Evolutionary conservation across 495 filamentous ascomycete genomes (phyloP).

Genomic region (Ramalina intermedia): DNA sequence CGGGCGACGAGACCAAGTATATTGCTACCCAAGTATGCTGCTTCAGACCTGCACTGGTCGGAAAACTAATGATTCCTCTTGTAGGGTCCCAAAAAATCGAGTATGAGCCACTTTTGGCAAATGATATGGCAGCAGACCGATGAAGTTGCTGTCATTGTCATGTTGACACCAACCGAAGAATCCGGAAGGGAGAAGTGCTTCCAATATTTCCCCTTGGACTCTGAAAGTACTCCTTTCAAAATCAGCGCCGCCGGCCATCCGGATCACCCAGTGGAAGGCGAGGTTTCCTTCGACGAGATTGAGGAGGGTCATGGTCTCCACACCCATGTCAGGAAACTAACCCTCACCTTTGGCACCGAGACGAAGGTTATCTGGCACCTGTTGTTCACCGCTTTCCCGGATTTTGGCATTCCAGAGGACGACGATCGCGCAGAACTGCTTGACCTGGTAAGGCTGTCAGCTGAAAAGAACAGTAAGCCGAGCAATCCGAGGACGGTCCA

Average conservation of each 20-base stretch:
- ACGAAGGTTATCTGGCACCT: constrained; percentile 75
- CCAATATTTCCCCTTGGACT: constrained; percentile 66
- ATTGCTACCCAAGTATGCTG: constrained; percentile 51
- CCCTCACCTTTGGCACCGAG: constrained; percentile 39
- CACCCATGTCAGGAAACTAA: constrained; percentile 41
- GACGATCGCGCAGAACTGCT: constrained; percentile 67
- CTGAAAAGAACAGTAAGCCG: constrained; percentile 46
- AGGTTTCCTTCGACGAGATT: constrained; percentile 35
- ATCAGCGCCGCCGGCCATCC: constrained; percentile 36
- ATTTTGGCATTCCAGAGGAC: constrained; percentile 75
- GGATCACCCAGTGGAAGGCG: constrained; percentile 20
- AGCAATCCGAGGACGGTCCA: constrained; percentile 77
- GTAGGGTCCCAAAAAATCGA: constrained; percentile 66
- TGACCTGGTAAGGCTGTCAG: constrained; percentile 60
- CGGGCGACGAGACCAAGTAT: constrained; percentile 37
- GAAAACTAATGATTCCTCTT: background rate
- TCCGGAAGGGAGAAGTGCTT: constrained; percentile 74
- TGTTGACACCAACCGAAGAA: constrained; percentile 88
- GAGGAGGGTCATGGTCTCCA: constrained; percentile 31
- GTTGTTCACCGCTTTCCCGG: constrained; percentile 85
- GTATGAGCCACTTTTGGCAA: constrained; percentile 74
- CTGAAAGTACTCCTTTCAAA: constrained; percentile 27
- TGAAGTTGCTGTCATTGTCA: constrained; percentile 74
- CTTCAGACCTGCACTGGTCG: constrained; percentile 2
- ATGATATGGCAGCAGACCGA: constrained; percentile 83